A percentile compares a stretch with the other conserved stretches of the same genome.
These are phyloP conservation scores for Boletus tomentosulus DNA, from an alignment of 768 basidiomycete species.

Conservation along the genomic window DNA sequence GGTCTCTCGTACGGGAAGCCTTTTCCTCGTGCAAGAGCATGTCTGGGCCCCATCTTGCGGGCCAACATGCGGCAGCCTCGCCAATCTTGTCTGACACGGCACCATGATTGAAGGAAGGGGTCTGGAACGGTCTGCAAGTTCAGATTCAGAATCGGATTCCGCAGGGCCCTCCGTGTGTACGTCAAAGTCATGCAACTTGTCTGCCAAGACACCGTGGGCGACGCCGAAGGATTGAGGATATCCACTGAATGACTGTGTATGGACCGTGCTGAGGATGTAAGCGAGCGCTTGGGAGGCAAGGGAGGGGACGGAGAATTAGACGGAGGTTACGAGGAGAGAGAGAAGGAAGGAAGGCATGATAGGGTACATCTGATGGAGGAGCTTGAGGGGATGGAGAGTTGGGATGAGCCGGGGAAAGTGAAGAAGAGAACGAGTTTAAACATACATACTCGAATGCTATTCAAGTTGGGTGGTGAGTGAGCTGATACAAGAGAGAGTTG, in stretches of 20 bases:
- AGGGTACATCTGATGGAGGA: constrained; percentile 39
- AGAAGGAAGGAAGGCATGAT: constrained; percentile 78
- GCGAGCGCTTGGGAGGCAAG: too few species aligned
- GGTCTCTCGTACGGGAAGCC: constrained; percentile 11
- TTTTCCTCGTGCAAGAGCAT: constrained; percentile 64
- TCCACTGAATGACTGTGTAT: too few species aligned
- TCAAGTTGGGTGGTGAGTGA: constrained; percentile 11
- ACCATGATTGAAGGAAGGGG: too few species aligned
- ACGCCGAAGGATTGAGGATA: too few species aligned
- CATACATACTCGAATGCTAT: constrained; percentile 82
- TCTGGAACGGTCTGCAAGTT: too few species aligned
- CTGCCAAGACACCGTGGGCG: too few species aligned
- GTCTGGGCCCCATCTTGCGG: constrained; percentile 81
- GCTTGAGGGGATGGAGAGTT: constrained; percentile 62
- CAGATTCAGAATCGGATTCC: too few species aligned
- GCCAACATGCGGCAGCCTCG: constrained; percentile 84
- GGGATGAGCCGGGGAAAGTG: constrained; percentile 67
- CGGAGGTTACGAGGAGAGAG: constrained; percentile 80
- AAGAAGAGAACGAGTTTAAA: constrained; percentile 50
- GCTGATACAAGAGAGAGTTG: background rate
- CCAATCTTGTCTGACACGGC: too few species aligned
- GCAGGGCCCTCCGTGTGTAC: too few species aligned
- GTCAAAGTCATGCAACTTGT: too few species aligned
- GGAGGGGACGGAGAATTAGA: constrained; percentile 80
- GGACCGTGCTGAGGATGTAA: too few species aligned